These are phyloP conservation scores for Kwoniella sp. DNA, from an alignment of 768 basidiomycete species.

Conservation along the genomic window DNA sequence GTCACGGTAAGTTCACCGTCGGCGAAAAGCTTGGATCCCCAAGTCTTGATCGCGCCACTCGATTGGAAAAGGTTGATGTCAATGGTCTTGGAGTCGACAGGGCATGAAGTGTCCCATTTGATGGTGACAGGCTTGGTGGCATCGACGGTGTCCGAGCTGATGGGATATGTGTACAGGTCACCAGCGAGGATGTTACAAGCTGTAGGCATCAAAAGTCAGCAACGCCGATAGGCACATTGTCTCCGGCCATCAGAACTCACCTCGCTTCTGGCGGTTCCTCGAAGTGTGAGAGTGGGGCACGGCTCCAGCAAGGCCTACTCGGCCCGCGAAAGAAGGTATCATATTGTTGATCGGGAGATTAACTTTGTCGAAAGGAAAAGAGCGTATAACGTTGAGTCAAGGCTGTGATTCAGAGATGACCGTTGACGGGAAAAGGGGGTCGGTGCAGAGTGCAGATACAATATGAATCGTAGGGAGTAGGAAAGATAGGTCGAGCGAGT, in stretches of 20 bases:
- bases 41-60: slow-evolving; percentile 53
- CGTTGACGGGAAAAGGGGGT: neutral
- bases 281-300: slow-evolving; percentile 12
- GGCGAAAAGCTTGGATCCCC: slow-evolving; percentile 40
- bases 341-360: slow-evolving; percentile 3
- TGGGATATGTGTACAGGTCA: slow-evolving; percentile 55
- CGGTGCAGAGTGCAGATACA: neutral
- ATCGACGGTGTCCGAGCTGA: slow-evolving; percentile 38
- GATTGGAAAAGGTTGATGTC: slow-evolving; percentile 56
- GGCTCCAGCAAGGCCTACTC: slow-evolving; percentile 42
- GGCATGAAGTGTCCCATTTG: slow-evolving; percentile 56
- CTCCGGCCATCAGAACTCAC: slow-evolving; percentile 5
- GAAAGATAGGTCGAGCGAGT: neutral
- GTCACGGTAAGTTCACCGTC: slow-evolving; percentile 43
- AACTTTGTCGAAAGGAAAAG: slow-evolving; percentile 1
- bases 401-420: neutral
- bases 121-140: slow-evolving; percentile 51
- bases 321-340: slow-evolving; percentile 29
- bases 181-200: slow-evolving; percentile 50
- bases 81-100: slow-evolving; percentile 42
- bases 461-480: neutral
- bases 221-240: no score
- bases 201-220: slow-evolving; percentile 11
- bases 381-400: neutral
- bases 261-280: slow-evolving; percentile 22